phyloP scores from a whole-genome alignment of 2,329 filamentous ascomycete genomes.

The Stachybotrys elegans region DNA sequence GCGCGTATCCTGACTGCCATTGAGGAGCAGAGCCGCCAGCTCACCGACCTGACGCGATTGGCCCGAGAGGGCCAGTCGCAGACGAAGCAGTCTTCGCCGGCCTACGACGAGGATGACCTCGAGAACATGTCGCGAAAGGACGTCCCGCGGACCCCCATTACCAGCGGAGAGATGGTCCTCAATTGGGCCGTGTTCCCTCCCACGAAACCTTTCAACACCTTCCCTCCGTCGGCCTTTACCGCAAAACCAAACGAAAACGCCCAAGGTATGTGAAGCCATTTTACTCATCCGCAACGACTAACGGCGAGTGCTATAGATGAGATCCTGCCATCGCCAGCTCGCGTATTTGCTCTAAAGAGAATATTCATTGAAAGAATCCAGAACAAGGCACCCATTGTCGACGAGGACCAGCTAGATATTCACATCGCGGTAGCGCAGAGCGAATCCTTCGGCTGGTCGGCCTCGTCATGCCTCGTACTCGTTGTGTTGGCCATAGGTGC shows the following conservation, averaged over 20 bases:
- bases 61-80: constrained; percentile 2
- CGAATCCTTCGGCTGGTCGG: constrained; percentile 9
- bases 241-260: constrained; percentile 9
- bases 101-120: constrained; percentile 7
- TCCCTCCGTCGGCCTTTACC: constrained; percentile 8
- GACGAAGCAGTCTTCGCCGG: constrained; percentile 3
- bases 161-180: constrained; percentile 9
- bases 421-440: constrained; percentile 13
- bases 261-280: constrained; percentile 6
- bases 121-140: constrained; percentile 10
- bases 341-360: constrained; percentile 7
- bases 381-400: constrained; percentile 8
- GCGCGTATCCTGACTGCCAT: constrained; percentile 9
- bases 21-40: constrained; percentile 9
- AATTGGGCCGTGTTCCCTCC: constrained; percentile 9
- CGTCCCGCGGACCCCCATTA: constrained; percentile 10
- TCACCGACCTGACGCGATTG: constrained; percentile 5
- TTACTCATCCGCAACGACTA: too few relatives aligned
- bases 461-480: constrained; percentile 9
- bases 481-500: constrained; percentile 9
- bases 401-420: constrained; percentile 7
- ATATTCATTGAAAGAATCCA: constrained; percentile 9
- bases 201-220: constrained; percentile 6
- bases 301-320: constrained; percentile 5
- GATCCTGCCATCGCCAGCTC: constrained; percentile 4